Conservation (phyloP, 768 basidiomycete species). For the Leccinum barrowsii region DNA sequence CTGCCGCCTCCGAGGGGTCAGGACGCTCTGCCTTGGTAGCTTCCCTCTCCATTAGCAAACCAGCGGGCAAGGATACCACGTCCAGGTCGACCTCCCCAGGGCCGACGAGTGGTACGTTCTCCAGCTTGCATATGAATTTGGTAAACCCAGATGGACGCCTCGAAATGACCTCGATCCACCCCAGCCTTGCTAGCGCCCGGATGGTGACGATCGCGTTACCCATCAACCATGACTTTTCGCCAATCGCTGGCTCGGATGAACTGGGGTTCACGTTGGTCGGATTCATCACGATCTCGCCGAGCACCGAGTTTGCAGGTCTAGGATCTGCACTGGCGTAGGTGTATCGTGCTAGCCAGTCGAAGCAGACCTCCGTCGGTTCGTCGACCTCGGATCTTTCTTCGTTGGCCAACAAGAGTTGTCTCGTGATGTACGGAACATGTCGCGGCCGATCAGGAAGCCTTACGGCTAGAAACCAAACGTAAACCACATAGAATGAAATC, state of each 20-base stretch:
- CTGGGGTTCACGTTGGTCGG: conserved; percentile 34
- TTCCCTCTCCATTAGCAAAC: conserved; percentile 68
- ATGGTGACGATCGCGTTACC: conserved; percentile 86
- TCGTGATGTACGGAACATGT: conserved; percentile 82
- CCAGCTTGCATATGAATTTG: conserved; percentile 76
- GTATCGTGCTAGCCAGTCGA: conserved; percentile 95
- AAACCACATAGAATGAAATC: conserved; percentile 87
- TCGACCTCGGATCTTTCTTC: conserved; percentile 72
- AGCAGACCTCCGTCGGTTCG: conserved; percentile 91
- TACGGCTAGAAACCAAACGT: conserved; percentile 91
- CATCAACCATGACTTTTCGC: conserved; percentile 79
- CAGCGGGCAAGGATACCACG: conserved; percentile 63
- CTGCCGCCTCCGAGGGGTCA: conserved; percentile 16
- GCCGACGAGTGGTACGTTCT: conserved; percentile 85
- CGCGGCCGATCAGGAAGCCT: conserved; percentile 76
- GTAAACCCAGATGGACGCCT: conserved; percentile 88
- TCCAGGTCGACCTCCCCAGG: conserved; percentile 85
- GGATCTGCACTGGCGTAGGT: conserved; percentile 94
- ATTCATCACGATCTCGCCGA: conserved; percentile 77
- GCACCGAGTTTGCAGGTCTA: conserved; percentile 72
- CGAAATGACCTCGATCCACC: conserved; percentile 87
- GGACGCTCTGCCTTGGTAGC: conserved; percentile 32
- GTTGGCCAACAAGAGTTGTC: conserved; percentile 83
- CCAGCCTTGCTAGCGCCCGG: conserved; percentile 62
- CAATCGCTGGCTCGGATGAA: conserved; percentile 38